Percentiles rank a stretch among this genome's conserved stretches.
phyloP scores from a whole-genome alignment of 1,139 yeast species.

The Kodamaea arcana region DNA sequence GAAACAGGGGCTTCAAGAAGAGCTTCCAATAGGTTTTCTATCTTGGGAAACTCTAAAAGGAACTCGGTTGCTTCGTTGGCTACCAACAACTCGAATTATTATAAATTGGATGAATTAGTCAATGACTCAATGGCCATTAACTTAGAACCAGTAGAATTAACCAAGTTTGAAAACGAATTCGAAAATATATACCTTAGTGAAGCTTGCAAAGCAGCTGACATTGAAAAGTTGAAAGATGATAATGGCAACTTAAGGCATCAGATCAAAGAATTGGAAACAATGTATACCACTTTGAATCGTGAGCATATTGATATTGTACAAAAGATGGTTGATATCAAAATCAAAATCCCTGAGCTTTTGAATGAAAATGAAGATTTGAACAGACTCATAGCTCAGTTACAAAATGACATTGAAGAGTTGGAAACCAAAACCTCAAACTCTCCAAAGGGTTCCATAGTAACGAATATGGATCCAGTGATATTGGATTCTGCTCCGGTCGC shows the following conservation, averaged over 20 bases:
- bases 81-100: slow-evolving; percentile 25
- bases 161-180: slow-evolving; percentile 70
- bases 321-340: slow-evolving; percentile 38
- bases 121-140: slow-evolving; percentile 70
- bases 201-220: slow-evolving; percentile 62
- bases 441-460: neutral
- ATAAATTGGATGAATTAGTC: slow-evolving; percentile 72
- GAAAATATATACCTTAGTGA: slow-evolving; percentile 69
- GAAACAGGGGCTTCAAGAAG: slow-evolving; percentile 13
- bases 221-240: slow-evolving; percentile 56
- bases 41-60: slow-evolving; percentile 18
- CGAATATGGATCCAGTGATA: slow-evolving; percentile 8
- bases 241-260: slow-evolving; percentile 74
- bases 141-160: slow-evolving; percentile 66
- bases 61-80: slow-evolving; percentile 9
- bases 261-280: slow-evolving; percentile 69
- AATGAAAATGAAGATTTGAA: slow-evolving; percentile 68
- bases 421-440: slow-evolving; percentile 31
- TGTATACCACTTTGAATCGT: slow-evolving; percentile 63
- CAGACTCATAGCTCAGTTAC: slow-evolving; percentile 59
- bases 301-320: slow-evolving; percentile 62
- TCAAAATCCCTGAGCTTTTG: slow-evolving; percentile 51
- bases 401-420: slow-evolving; percentile 50
- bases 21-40: slow-evolving; percentile 17
- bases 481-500: slow-evolving; percentile 5